phyloP scores from a whole-genome alignment of 108 stramenopile genomes.

The Cylindrotheca fusiformis region DNA sequence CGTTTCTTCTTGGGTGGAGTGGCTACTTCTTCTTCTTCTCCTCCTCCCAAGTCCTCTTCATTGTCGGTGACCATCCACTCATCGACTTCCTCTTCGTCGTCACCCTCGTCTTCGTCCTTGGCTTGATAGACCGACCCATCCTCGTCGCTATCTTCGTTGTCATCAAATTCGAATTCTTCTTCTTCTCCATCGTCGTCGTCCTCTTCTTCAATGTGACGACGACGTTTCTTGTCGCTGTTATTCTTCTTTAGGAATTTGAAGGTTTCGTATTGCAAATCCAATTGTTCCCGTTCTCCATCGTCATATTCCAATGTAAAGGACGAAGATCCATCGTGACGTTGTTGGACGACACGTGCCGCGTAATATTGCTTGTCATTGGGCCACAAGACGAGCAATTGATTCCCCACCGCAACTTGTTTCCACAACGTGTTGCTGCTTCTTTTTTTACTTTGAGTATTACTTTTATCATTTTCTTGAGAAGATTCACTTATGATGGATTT shows the following conservation, averaged over 20 bases:
- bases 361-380: slow-evolving; percentile 59
- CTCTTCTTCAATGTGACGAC: slow-evolving; percentile 19
- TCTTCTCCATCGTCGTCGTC: slow-evolving; percentile 33
- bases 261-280: slow-evolving; percentile 50
- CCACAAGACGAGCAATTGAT: slow-evolving; percentile 54
- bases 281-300: slow-evolving; percentile 62
- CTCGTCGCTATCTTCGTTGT: slow-evolving; percentile 34
- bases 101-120: slow-evolving; percentile 50
- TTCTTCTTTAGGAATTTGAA: slow-evolving; percentile 33
- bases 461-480: slow-evolving; percentile 2
- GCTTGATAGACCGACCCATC: slow-evolving; percentile 55
- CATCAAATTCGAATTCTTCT: slow-evolving; percentile 20
- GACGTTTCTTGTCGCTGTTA: slow-evolving; percentile 6
- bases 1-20: slow-evolving; percentile 4
- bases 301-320: slow-evolving; percentile 53
- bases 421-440: slow-evolving; percentile 12
- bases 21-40: slow-evolving; percentile 13
- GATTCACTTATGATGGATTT: not conserved
- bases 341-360: slow-evolving; percentile 30
- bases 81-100: slow-evolving; percentile 49
- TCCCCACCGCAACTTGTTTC: slow-evolving; percentile 44
- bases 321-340: not conserved
- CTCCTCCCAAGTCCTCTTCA: slow-evolving; percentile 7
- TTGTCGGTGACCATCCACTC: slow-evolving; percentile 60
- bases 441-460: not conserved